These are phyloP conservation scores for Myriosclerotinia duriaeana DNA, from an alignment of 2,329 filamentous ascomycete genomes.

Conservation along the genomic window DNA sequence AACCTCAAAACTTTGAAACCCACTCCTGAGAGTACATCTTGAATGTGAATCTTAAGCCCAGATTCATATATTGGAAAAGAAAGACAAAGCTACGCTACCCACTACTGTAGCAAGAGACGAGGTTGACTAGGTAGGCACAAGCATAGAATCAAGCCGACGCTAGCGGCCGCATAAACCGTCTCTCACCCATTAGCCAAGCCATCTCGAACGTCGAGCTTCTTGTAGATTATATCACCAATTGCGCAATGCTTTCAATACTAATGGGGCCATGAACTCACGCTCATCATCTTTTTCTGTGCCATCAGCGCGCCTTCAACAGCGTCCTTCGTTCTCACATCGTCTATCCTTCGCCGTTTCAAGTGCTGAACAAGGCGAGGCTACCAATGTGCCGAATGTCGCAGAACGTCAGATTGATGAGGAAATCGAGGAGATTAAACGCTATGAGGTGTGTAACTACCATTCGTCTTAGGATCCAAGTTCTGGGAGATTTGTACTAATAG, in stretches of 20 bases:
- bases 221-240: neutral
- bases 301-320: conserved; percentile 33
- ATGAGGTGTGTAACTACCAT: conserved; percentile 60
- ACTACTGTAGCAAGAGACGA: no score
- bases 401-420: conserved; percentile 84
- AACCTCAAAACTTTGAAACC: neutral
- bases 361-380: conserved; percentile 61
- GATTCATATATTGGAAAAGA: no score
- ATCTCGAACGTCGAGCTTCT: conserved; percentile 12
- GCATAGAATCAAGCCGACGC: neutral
- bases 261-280: conserved; percentile 41
- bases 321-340: conserved; percentile 44
- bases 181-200: neutral
- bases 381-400: conserved; percentile 51
- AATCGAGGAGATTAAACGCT: conserved; percentile 96
- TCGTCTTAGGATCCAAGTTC: neutral
- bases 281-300: conserved; percentile 38
- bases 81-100: no score
- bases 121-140: no score
- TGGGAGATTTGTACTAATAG: conserved; percentile 20
- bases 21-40: neutral
- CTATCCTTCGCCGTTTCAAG: conserved; percentile 67
- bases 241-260: conserved; percentile 15
- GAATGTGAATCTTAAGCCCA: neutral
- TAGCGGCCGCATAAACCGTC: conserved; percentile 14